Base-by-base conservation (phyloP, 805 yeast species). In the Cyberlindnera suaveolens region DNA sequence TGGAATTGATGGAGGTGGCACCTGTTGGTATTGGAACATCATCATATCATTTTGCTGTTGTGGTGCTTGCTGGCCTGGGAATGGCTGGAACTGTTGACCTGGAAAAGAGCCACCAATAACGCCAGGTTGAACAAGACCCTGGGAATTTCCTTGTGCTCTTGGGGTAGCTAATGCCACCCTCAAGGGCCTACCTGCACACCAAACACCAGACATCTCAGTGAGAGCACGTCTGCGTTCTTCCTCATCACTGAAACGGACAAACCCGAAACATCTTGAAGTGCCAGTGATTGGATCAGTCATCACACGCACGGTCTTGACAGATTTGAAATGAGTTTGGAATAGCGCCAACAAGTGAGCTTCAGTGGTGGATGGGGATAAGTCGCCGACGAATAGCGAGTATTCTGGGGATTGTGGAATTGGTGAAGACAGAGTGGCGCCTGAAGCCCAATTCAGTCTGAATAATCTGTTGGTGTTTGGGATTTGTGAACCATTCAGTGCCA, bases 221-320 rank as follows among this genome's bases (percentile, higher is more conserved):
- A 84, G 66, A 0, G 93, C 91, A 31, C 79, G 61, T 43, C 75
- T 74, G 53, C 91, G 71, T 53, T 84, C 91, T 34, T 66, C 72
- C 49, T 82, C 88, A 51, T 77, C 78, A 18, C 83, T 75, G 58
- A 85, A 85, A 48, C 95, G 67, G 23, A 85, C 89, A 63, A 85
- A 85, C 0, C 93, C 93, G 63, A 84, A 84, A 54, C 93, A 82
- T 50, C 91, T 68, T 3, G 88, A 80, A 26, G 82, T 75, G 0
- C 90, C 90, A 13, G 84, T 74, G 6, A 85, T 74, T 3, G 93
- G 93, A 57, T 85, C 91, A 0, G 93, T 84, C 91, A 85, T 85
- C 10, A 85, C 91, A 46, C 93, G 67, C 6, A 85, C 93, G 2
- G 93, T 84, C 53, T 82, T 83, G 33, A 85, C 82, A 8, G 86